Evolutionary conservation across 164 flowering plant species (phyloP).

Genomic region (Amborella trichopoda): DNA sequence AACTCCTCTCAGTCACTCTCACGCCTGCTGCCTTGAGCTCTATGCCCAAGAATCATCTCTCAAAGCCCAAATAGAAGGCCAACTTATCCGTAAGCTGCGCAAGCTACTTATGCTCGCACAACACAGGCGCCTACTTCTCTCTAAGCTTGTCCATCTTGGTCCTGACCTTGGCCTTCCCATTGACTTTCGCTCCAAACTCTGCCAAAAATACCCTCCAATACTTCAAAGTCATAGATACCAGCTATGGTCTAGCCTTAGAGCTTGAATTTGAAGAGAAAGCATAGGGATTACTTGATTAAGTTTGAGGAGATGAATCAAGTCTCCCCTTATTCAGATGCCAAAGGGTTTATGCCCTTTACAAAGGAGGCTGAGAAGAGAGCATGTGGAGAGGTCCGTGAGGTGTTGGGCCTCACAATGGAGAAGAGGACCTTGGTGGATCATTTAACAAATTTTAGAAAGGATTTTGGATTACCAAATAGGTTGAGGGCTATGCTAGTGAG

Average conservation of each 20-base stretch:
- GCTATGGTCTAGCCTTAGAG: constrained; percentile 89
- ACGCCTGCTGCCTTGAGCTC: constrained; percentile 57
- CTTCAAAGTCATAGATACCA: constrained; percentile 69
- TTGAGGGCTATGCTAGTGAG: constrained; percentile 73
- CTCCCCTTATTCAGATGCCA: constrained; percentile 42
- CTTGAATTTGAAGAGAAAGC: constrained; percentile 73
- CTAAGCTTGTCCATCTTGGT: constrained; percentile 78
- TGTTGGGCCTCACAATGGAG: constrained; percentile 72
- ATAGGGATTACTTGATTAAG: constrained; percentile 49
- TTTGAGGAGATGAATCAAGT: constrained; percentile 53
- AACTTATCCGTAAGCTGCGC: constrained; percentile 60
- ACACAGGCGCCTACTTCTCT: constrained; percentile 63
- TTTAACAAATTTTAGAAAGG: constrained; percentile 77
- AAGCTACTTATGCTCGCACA: constrained; percentile 84
- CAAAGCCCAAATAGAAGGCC: constrained; percentile 20
- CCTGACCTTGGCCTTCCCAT: constrained; percentile 87
- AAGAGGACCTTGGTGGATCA: constrained; percentile 85
- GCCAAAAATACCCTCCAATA: constrained; percentile 63
- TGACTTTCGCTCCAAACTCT: constrained; percentile 75
- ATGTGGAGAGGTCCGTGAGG: constrained; percentile 79
- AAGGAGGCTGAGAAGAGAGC: constrained; percentile 81
- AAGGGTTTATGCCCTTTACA: constrained; percentile 33
- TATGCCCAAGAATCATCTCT: constrained; percentile 36
- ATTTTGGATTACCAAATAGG: constrained; percentile 76
- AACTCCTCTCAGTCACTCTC: constrained; percentile 73